Evolutionary conservation across 2,329 filamentous ascomycete species (phyloP), one percentile per base, ranked within the genome.

Genomic region (Ceratocystis albifundus): DNA sequence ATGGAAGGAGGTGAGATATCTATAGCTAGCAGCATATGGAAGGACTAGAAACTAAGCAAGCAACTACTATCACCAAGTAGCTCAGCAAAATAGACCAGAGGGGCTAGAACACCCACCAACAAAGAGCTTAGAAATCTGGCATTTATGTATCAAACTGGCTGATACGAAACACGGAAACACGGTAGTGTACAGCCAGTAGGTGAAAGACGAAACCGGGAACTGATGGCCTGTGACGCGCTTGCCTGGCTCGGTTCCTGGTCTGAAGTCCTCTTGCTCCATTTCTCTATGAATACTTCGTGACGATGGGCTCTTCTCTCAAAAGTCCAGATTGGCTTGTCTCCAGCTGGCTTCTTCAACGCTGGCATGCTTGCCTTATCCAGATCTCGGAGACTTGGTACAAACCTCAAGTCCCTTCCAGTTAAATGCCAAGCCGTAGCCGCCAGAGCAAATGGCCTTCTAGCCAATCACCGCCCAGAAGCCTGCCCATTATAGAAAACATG

Each of bases 361-460:
- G 12, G 15, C n/a, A 22, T 15, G 57, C 44, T 46, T 46, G 12
- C 44, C 44, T 17, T n/a, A 41, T 10, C 36, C 8, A 12, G 36
- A 41, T 41, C 36, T 41, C 36, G 36, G 36, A 12, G 15, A 10
- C 36, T 41, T 12, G 15, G 36, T 41, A 10, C 36, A 41, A 41
- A 8, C 36, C 36, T 10, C 36, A 41, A 15, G 12, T 41, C 8
- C 36, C 36, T 41, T 41, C 36, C 36, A 41, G 15, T 41, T 10
- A 10, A 41, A 55, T 55, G 36, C 59, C 59, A 62, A 62, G 59
- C 30, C 20, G 59, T 45, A 25, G 61, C 61, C 61, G 61, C 61
- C 61, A 22, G 20, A 25, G 4, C 32, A 45, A 48, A 32, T 62
- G 61, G 61, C 44, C 28, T 25, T 20, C 22, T 22, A 62, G 61